These are phyloP conservation scores for Neurospora sp. DNA, from an alignment of 495 filamentous ascomycete genomes.

Conservation along the genomic window DNA sequence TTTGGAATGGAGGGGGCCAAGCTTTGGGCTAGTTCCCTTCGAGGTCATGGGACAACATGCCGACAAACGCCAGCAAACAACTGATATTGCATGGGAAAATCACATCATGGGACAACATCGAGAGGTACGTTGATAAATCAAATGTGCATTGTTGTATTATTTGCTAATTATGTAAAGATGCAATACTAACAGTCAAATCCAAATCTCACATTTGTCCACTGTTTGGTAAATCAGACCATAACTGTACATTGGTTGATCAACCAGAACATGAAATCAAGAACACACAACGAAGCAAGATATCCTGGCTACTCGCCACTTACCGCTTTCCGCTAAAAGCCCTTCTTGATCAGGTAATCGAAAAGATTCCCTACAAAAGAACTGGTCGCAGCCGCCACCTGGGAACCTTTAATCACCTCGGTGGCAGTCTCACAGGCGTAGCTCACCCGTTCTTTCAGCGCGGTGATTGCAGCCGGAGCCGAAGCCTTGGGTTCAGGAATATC, in stretches of 20 bases:
- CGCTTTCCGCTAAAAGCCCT: neutral
- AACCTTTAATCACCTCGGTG: neutral
- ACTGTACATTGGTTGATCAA: neutral
- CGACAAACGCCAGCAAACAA: neutral
- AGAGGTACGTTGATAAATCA: neutral
- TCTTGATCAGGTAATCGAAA: neutral
- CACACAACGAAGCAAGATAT: neutral
- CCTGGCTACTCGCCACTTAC: neutral
- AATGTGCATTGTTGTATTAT: neutral
- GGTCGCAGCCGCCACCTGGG: neutral
- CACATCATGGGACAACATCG: neutral
- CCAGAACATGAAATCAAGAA: neutral
- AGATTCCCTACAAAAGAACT: neutral
- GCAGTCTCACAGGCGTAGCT: neutral
- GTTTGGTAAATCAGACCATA: neutral
- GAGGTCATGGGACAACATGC: neutral
- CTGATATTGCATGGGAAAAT: neutral
- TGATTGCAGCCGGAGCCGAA: neutral
- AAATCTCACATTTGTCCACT: neutral
- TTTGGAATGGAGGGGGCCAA: neutral
- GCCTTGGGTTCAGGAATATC: neutral
- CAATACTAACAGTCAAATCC: neutral
- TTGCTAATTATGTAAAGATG: neutral
- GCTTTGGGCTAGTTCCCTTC: neutral
- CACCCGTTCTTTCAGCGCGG: neutral